Evolutionary conservation across 2,329 filamentous ascomycete species (phyloP).

Genomic region (Penicillium palitans): DNA sequence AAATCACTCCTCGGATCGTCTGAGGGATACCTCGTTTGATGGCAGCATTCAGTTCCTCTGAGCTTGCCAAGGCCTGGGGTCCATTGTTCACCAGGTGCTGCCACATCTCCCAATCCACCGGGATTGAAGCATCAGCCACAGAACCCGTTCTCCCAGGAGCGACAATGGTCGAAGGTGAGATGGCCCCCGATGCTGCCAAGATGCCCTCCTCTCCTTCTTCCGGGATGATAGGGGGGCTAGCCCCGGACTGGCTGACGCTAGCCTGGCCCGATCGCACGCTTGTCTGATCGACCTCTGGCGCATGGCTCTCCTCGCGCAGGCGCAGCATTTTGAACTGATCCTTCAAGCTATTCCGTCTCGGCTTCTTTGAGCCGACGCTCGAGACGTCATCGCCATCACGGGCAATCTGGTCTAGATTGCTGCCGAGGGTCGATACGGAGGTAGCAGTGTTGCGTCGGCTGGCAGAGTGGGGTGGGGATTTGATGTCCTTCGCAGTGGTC

Average conservation of each 20-base stretch:
- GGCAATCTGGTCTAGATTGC: constrained; percentile 74
- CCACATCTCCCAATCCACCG: constrained; percentile 99
- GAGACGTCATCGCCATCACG: constrained; percentile 62
- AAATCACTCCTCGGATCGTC: constrained; percentile 95
- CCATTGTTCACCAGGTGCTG: constrained; percentile 94
- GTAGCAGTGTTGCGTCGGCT: constrained; percentile 73
- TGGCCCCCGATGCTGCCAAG: constrained; percentile 25
- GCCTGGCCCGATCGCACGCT: constrained; percentile 49
- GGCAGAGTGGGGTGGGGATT: constrained; percentile 54
- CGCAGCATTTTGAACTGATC: constrained; percentile 77
- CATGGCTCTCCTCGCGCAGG: constrained; percentile 70
- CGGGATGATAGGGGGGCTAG: constrained; percentile 50
- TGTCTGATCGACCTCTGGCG: constrained; percentile 57
- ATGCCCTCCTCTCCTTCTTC: constrained; percentile 49
- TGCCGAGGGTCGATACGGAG: constrained; percentile 74
- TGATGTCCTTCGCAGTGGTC: constrained; percentile 52
- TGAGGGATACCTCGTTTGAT: constrained; percentile 93
- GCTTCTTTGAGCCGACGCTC: constrained; percentile 48
- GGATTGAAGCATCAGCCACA: constrained; percentile 66
- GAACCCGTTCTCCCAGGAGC: constrained; percentile 60
- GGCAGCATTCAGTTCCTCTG: constrained; percentile 84
- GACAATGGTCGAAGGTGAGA: constrained; percentile 32
- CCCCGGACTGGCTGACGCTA: constrained; percentile 44
- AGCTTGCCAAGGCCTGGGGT: constrained; percentile 81
- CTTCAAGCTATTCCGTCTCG: constrained; percentile 65